Evolutionary conservation across 2,329 filamentous ascomycete species (phyloP).

Genomic region (Xylariaceae sp.): DNA sequence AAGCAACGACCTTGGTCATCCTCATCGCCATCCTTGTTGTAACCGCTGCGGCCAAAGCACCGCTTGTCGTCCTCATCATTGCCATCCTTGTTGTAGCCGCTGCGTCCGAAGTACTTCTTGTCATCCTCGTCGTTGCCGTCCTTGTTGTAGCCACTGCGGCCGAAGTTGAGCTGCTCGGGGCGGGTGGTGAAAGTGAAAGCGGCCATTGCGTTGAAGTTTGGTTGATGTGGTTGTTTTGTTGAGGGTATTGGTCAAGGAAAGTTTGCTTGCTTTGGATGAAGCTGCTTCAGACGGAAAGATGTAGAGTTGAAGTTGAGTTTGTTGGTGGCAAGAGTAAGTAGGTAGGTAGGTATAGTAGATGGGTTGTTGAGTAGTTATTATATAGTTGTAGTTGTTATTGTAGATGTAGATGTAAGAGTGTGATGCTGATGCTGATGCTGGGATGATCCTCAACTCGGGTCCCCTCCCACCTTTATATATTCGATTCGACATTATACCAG

Average conservation of each 20-base stretch:
- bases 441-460: conserved; percentile 10
- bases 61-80: conserved; percentile 23
- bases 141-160: conserved; percentile 48
- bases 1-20: conserved; percentile 19
- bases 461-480: conserved; percentile 16
- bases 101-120: conserved; percentile 30
- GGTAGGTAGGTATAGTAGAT: conserved; percentile 6
- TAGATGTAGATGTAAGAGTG: conserved; percentile 14
- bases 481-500: conserved; percentile 3
- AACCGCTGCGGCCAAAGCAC: conserved; percentile 26
- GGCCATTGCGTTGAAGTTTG: conserved; percentile 41
- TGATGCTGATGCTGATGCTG: conserved; percentile 27
- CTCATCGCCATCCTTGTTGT: conserved; percentile 26
- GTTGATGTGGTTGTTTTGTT: conserved; percentile 5
- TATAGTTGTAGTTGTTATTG: conserved; percentile 7
- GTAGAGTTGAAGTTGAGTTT: conserved; percentile 1
- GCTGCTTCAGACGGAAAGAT: too few relatives aligned
- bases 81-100: conserved; percentile 33
- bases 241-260: conserved; percentile 2
- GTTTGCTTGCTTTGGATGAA: conserved; percentile 9
- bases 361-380: conserved; percentile 1
- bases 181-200: conserved; percentile 30
- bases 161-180: conserved; percentile 34
- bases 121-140: conserved; percentile 36
- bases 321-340: conserved; percentile 4